Percentiles rank a stretch among this genome's conserved stretches.
Evolutionary conservation across 2,329 filamentous ascomycete species (phyloP).

Genomic region (Aspergillus ochraceus): DNA sequence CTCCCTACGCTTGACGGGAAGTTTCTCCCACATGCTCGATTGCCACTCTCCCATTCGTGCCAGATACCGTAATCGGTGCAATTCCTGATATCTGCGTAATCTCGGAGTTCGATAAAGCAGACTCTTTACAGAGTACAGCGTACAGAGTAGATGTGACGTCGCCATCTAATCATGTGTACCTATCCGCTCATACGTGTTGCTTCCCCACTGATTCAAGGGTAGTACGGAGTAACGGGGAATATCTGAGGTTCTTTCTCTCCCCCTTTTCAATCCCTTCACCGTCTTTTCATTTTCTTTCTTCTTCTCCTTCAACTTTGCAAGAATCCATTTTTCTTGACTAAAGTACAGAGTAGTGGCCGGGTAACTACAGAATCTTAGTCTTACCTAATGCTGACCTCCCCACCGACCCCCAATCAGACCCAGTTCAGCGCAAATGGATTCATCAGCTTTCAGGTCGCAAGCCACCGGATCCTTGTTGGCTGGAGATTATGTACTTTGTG

Average conservation of each 20-base stretch:
- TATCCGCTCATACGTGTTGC: neutral
- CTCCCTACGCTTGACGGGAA: neutral
- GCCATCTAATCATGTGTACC: neutral
- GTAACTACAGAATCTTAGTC: neutral
- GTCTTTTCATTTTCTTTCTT: neutral
- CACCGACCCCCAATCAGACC: neutral
- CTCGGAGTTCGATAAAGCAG: neutral
- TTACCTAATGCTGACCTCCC: neutral
- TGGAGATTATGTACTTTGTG: constrained; percentile 11
- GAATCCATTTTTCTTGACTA: neutral
- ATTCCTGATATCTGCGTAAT: neutral
- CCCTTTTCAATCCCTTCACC: neutral
- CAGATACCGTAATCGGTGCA: neutral
- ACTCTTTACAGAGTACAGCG: too few relatives aligned
- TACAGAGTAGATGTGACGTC: neutral
- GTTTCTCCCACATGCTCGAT: neutral
- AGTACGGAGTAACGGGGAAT: neutral
- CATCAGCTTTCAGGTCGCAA: constrained; percentile 11
- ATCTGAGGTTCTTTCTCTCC: neutral
- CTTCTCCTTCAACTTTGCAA: neutral
- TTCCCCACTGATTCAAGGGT: neutral
- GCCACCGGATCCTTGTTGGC: constrained; percentile 11
- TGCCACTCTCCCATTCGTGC: neutral
- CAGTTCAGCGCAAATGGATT: neutral
- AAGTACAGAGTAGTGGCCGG: neutral